Percentiles rank a stretch among this genome's conserved stretches.
Conservation (phyloP, 2,329 filamentous ascomycete species). For the Talaromyces sp. region DNA sequence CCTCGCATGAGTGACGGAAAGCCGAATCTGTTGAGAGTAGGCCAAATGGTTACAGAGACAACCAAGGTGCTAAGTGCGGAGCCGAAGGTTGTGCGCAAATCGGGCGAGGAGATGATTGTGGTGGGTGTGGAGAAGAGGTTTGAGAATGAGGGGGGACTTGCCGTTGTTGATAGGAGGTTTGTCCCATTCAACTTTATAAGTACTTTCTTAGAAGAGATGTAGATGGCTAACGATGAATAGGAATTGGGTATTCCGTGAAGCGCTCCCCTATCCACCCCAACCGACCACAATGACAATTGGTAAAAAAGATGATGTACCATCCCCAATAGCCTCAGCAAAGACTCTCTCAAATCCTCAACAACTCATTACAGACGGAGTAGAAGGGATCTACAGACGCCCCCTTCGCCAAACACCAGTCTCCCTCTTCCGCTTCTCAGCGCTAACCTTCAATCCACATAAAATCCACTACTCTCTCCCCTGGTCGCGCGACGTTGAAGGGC, state of each 20-base stretch:
- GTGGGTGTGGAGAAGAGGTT: slow-evolving; percentile 58
- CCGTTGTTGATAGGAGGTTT: slow-evolving; percentile 41
- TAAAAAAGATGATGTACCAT: neutral
- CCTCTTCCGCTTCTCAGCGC: slow-evolving; percentile 84
- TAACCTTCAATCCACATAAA: slow-evolving; percentile 89
- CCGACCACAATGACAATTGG: neutral
- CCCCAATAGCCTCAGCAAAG: neutral
- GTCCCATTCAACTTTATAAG: neutral
- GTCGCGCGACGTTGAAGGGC: slow-evolving; percentile 67
- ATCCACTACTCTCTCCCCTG: slow-evolving; percentile 81
- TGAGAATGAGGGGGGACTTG: slow-evolving; percentile 35
- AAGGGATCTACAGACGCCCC: slow-evolving; percentile 39
- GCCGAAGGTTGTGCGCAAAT: slow-evolving; percentile 49
- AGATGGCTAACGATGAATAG: slow-evolving; percentile 24
- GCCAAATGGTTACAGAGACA: slow-evolving; percentile 50
- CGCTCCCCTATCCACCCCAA: slow-evolving; percentile 22
- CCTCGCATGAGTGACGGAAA: slow-evolving; percentile 24
- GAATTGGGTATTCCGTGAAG: slow-evolving; percentile 17
- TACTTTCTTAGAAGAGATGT: slow-evolving; percentile 23
- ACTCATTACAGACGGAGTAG: neutral
- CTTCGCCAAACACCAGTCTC: slow-evolving; percentile 60
- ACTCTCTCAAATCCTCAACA: neutral
- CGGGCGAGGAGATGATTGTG: slow-evolving; percentile 55
- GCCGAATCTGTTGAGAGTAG: slow-evolving; percentile 39
- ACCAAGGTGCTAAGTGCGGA: slow-evolving; percentile 53